phyloP scores from a whole-genome alignment of 192 early-diverging fungal species.

The Coemansia sp. region DNA sequence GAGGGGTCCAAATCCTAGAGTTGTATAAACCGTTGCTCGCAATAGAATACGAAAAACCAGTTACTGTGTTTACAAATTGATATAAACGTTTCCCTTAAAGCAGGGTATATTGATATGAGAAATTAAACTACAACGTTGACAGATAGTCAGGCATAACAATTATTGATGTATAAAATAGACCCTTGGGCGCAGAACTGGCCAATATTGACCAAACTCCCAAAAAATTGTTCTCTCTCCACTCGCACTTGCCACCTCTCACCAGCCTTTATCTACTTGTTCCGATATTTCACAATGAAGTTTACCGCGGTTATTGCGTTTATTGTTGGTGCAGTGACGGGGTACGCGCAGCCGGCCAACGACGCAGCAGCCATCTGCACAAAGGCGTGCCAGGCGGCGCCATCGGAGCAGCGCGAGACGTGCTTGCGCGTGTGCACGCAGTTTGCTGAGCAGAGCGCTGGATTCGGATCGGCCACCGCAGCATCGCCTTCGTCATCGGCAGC shows the following conservation, averaged over 20 bases:
- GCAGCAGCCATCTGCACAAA: constrained; percentile 21
- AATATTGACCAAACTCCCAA: background rate
- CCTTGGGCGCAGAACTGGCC: no score
- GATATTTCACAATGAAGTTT: constrained; percentile 18
- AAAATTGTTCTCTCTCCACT: background rate
- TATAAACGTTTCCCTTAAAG: background rate
- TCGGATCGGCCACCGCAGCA: constrained; percentile 13
- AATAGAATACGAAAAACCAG: no score
- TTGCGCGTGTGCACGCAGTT: constrained; percentile 35
- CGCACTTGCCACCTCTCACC: background rate
- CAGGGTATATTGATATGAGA: background rate
- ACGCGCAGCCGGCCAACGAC: constrained; percentile 10
- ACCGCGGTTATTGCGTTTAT: background rate
- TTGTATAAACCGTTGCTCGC: no score
- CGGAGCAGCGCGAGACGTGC: constrained; percentile 33
- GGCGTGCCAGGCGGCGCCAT: constrained; percentile 27
- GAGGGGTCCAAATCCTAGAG: no score
- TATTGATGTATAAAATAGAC: background rate
- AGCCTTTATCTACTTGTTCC: background rate
- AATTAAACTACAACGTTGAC: background rate
- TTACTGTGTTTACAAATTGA: no score
- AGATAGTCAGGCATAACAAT: background rate
- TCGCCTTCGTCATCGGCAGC: background rate
- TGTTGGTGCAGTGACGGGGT: background rate
- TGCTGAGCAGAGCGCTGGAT: constrained; percentile 26